These are phyloP conservation scores for Trifolium pratense DNA, from an alignment of 306 rosid genomes.

Conservation along the genomic window DNA sequence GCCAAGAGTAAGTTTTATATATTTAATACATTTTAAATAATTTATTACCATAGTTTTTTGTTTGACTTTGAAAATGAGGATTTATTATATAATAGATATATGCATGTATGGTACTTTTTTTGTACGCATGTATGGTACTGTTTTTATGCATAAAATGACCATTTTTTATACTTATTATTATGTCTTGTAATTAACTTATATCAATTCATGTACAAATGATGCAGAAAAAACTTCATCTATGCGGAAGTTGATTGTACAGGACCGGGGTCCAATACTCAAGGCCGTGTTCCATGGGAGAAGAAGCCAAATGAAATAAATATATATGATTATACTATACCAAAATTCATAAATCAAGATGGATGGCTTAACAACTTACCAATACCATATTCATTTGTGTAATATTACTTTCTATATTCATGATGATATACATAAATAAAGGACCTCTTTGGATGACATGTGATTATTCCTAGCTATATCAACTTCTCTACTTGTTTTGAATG, in stretches of 20 bases:
- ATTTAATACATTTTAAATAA: background rate
- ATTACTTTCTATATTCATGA: background rate
- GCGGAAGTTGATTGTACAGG: background rate
- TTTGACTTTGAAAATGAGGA: too few relatives aligned
- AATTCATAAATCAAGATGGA: background rate
- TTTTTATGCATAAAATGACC: too few relatives aligned
- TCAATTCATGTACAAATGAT: background rate
- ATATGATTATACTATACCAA: background rate
- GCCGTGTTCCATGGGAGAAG: background rate
- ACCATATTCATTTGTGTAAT: background rate
- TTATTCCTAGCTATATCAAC: too few relatives aligned
- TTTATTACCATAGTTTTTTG: too few relatives aligned
- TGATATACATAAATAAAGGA: too few relatives aligned
- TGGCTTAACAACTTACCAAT: background rate
- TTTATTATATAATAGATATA: too few relatives aligned
- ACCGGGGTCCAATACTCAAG: background rate
- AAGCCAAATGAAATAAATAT: background rate
- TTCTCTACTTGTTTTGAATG: too few relatives aligned
- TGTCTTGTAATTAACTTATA: background rate
- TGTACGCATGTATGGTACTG: too few relatives aligned
- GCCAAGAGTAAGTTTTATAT: background rate
- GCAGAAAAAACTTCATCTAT: background rate
- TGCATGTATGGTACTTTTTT: too few relatives aligned
- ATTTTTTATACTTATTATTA: too few relatives aligned
- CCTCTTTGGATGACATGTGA: too few relatives aligned